These are phyloP conservation scores for Knufia fluminis DNA, from an alignment of 2,329 filamentous ascomycete genomes.

Conservation along the genomic window DNA sequence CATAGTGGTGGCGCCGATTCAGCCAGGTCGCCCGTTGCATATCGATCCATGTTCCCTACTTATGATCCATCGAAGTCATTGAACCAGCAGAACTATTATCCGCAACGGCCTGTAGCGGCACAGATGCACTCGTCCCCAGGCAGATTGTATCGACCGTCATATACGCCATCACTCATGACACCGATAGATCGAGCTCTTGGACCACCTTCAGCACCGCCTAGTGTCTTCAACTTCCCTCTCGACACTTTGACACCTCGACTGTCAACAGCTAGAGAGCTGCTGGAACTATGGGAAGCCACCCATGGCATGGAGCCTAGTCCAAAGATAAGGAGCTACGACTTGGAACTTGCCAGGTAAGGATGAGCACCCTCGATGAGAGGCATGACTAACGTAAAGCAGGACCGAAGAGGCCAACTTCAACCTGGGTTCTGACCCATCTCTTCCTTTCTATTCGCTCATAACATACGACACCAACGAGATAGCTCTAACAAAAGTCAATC, in stretches of 20 bases:
- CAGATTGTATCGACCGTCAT: slow-evolving; percentile 21
- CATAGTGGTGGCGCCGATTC: neutral
- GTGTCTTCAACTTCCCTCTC: slow-evolving; percentile 33
- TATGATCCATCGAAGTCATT: slow-evolving; percentile 33
- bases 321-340: slow-evolving; percentile 29
- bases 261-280: slow-evolving; percentile 32
- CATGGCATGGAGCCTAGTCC: slow-evolving; percentile 34
- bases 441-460: slow-evolving; percentile 38
- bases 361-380: neutral
- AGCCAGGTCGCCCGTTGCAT: slow-evolving; percentile 28
- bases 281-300: slow-evolving; percentile 36
- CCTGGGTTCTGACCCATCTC: slow-evolving; percentile 32
- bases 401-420: slow-evolving; percentile 34
- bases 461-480: slow-evolving; percentile 36
- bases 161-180: slow-evolving; percentile 26
- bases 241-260: slow-evolving; percentile 30
- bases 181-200: slow-evolving; percentile 29
- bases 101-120: slow-evolving; percentile 21
- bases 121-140: slow-evolving; percentile 12
- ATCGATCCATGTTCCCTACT: slow-evolving; percentile 37
- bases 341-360: slow-evolving; percentile 34
- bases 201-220: slow-evolving; percentile 35
- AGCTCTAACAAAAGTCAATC: slow-evolving; percentile 34
- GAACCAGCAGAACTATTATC: slow-evolving; percentile 30
- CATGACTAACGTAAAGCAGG: slow-evolving; percentile 24